A percentile compares a stretch with the other conserved stretches of the same genome.
Conservation (phyloP, 148 eudicot genomes). For the Vaccinium corymbosum region DNA sequence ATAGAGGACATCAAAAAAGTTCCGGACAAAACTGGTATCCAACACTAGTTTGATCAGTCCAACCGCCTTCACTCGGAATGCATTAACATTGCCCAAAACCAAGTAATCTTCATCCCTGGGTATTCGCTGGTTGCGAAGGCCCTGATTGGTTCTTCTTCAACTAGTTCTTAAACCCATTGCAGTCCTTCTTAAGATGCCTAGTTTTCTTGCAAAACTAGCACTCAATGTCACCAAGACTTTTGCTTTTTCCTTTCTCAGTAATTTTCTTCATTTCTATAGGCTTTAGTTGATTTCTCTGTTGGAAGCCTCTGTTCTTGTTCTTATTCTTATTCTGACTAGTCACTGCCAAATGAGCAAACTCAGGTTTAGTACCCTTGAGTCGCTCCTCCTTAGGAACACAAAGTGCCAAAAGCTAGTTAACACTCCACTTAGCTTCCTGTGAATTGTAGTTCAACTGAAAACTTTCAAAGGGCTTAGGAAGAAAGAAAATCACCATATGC, state of each 20-base stretch:
- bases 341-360: not conserved
- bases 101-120: not conserved
- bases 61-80: not conserved
- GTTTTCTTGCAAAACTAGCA: not conserved
- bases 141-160: not conserved
- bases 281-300: not conserved
- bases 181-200: not conserved
- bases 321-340: not conserved
- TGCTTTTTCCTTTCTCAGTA: not conserved
- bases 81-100: not conserved
- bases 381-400: not conserved
- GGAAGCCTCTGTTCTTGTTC: not conserved
- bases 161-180: not conserved
- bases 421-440: not conserved
- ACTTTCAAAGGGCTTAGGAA: not conserved
- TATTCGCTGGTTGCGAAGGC: not conserved
- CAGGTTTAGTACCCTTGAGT: not conserved
- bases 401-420: not conserved
- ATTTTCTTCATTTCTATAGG: not conserved
- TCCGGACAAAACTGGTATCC: not conserved
- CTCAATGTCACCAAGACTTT: not conserved
- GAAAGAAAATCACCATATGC: not conserved
- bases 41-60: not conserved
- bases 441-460: not conserved
- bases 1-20: not conserved